phyloP scores from a whole-genome alignment of 805 yeast species.

The Saccharomycopsis malanga region DNA sequence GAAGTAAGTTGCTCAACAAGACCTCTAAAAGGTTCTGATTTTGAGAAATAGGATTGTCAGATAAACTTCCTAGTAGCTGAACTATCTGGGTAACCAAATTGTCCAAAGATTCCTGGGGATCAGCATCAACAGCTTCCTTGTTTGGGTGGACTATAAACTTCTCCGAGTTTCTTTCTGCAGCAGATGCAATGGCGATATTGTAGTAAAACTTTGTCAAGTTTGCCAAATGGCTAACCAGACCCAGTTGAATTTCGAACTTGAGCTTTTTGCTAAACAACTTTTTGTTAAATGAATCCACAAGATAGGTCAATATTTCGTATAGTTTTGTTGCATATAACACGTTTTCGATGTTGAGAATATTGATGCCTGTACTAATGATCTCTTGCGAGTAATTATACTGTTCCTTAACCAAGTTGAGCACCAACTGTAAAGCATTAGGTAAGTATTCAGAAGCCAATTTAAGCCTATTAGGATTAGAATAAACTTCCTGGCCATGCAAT shows the following conservation, averaged over 20 bases:
- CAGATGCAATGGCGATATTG: conserved; percentile 9
- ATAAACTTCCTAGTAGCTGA: conserved; percentile 28
- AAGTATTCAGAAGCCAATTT: conserved; percentile 3
- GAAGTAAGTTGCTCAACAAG: conserved; percentile 22
- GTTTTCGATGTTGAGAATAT: conserved; percentile 22
- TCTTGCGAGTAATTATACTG: conserved; percentile 20
- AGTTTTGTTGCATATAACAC: conserved; percentile 26
- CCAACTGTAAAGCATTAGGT: conserved; percentile 5
- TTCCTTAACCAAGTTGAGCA: conserved; percentile 8
- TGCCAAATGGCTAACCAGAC: conserved; percentile 8
- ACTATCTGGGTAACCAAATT: conserved; percentile 30
- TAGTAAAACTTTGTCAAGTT: conserved; percentile 11
- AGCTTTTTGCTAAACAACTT: conserved; percentile 5
- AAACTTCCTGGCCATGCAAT: conserved; percentile 44
- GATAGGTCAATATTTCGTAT: conserved; percentile 26
- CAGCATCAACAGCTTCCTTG: conserved; percentile 7
- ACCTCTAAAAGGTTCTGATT: not conserved
- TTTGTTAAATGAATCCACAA: conserved; percentile 26
- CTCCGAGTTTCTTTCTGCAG: not conserved
- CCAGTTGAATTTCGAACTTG: conserved; percentile 2
- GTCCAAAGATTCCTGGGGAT: conserved; percentile 24
- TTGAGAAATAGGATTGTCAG: conserved; percentile 17
- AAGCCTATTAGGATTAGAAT: conserved; percentile 32
- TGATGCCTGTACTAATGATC: conserved; percentile 20
- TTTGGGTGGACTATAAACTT: conserved; percentile 14